A percentile compares a stretch with the other conserved stretches of the same genome.
Conservation (phyloP, 2,329 filamentous ascomycete genomes). For the Epichloe brachyelytri region DNA sequence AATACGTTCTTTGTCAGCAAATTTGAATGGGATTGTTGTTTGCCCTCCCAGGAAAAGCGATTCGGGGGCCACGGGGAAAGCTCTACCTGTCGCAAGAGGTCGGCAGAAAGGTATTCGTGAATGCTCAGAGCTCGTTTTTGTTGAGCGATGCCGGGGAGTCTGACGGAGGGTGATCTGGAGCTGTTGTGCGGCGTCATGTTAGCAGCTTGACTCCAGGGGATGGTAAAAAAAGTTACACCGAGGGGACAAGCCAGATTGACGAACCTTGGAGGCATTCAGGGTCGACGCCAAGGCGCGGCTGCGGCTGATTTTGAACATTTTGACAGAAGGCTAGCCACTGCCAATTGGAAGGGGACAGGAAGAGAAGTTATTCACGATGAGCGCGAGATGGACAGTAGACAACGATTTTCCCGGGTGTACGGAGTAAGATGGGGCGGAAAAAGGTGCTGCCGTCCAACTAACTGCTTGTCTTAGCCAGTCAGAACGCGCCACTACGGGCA, state of each 20-base stretch:
- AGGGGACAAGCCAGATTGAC: conserved; percentile 14
- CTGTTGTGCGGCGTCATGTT: conserved; percentile 8
- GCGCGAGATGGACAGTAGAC: background rate
- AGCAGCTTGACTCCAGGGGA: conserved; percentile 5
- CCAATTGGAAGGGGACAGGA: conserved; percentile 7
- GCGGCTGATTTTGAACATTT: conserved; percentile 82
- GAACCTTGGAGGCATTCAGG: conserved; percentile 65
- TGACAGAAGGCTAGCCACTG: conserved; percentile 17
- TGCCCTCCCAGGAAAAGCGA: background rate
- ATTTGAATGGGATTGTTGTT: background rate
- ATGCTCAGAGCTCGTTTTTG: conserved; percentile 87
- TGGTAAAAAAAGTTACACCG: conserved; percentile 4
- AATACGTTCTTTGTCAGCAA: conserved; percentile 8
- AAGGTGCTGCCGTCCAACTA: conserved; percentile 2
- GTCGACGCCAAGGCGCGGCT: conserved; percentile 69
- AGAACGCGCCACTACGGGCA: background rate
- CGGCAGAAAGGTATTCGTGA: conserved; percentile 94
- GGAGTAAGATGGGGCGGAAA: conserved; percentile 7
- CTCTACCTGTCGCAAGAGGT: conserved; percentile 64
- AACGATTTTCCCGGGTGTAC: conserved; percentile 10
- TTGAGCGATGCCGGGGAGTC: conserved; percentile 54
- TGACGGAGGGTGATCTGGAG: conserved; percentile 29
- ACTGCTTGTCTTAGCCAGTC: background rate
- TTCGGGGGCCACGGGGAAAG: conserved; percentile 8
- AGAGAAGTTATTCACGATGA: conserved; percentile 9